Base-by-base conservation (phyloP, 2,329 filamentous ascomycete species). In the Colletotrichum sp. region DNA sequence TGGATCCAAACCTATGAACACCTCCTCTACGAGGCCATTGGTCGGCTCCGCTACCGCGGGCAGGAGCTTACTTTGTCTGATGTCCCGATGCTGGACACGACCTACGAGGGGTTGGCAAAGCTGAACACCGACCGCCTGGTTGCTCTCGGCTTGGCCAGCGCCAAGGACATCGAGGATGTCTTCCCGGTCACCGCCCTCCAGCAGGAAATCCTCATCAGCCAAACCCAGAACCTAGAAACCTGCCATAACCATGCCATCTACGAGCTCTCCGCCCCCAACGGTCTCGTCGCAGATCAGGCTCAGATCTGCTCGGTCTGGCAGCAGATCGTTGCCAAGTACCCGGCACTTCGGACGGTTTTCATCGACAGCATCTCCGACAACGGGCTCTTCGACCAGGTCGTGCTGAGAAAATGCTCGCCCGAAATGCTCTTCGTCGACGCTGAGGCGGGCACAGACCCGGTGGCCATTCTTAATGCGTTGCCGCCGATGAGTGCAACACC, bases 391-490 rank as follows among this genome's bases (percentile, higher is more conserved):
- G 87, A 90, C 70, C 87, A 86, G 76, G 82, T 90, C 13, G 80
- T 90, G 8, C 78, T 90, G 3, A 83, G 83, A 11, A 84, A 83
- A 61, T 82, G 84, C 18, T 89, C 87, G 0, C 87, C 88, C 1
- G 84, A 82, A 43, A 89, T 90, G 85, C 80, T 90, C 6, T 90
- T 90, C 67, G 84, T 90, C 58, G 88, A 90, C 66, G 84, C 85
- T 3, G 81, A 80, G 1, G 77, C 83, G 62, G 72, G 83, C 69
- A 78, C 85, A 76, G 78, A 87, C 76, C 78, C 84, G 70, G 75
- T 84, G 74, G 73, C 81, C 67, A 76, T 85, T 18, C 81, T 87
- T 58, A 81, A 82, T 70, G 84, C 82, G 12, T 78, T 89, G 1
- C 86, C 88, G 1, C 80, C 84, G 8, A 78, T 89, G 59, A 81